Conservation (phyloP, 2,329 filamentous ascomycete species). For the Pseudogymnoascus sp. region DNA sequence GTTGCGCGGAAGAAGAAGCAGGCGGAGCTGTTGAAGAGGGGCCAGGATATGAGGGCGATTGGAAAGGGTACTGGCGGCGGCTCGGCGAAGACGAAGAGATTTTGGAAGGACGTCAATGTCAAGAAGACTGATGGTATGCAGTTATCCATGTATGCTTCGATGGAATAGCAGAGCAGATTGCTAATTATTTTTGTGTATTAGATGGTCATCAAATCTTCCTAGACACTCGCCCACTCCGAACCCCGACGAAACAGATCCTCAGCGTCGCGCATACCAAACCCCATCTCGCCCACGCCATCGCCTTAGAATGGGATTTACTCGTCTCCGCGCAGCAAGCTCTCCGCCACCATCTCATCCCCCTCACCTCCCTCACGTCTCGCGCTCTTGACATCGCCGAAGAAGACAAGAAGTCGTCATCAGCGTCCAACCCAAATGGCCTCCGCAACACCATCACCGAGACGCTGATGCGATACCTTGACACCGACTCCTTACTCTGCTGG, state of each 20-base stretch:
- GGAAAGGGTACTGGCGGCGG: conserved; percentile 35
- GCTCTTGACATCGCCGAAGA: conserved; percentile 73
- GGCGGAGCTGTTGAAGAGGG: conserved; percentile 48
- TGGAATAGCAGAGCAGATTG: not conserved
- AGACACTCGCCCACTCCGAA: conserved; percentile 73
- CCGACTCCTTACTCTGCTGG: conserved; percentile 91
- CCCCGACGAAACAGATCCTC: conserved; percentile 67
- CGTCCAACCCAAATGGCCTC: conserved; percentile 37
- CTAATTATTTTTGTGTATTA: conserved; percentile 17
- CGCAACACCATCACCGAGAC: conserved; percentile 59
- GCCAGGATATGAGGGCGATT: conserved; percentile 41
- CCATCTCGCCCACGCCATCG: conserved; percentile 76
- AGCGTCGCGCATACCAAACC: conserved; percentile 68
- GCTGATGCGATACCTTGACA: conserved; percentile 80
- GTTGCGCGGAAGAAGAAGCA: conserved; percentile 48
- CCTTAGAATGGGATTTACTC: conserved; percentile 88
- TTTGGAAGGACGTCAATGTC: conserved; percentile 82
- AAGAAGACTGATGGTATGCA: conserved; percentile 56
- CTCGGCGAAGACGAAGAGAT: conserved; percentile 56
- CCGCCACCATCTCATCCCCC: conserved; percentile 79
- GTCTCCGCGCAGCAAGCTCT: conserved; percentile 76
- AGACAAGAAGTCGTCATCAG: conserved; percentile 40
- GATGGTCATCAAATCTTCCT: conserved; percentile 55
- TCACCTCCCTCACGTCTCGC: conserved; percentile 79
- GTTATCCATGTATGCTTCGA: not conserved